phyloP scores from a whole-genome alignment of 352 stramenopile species.

The Pythium utonaiense region DNA sequence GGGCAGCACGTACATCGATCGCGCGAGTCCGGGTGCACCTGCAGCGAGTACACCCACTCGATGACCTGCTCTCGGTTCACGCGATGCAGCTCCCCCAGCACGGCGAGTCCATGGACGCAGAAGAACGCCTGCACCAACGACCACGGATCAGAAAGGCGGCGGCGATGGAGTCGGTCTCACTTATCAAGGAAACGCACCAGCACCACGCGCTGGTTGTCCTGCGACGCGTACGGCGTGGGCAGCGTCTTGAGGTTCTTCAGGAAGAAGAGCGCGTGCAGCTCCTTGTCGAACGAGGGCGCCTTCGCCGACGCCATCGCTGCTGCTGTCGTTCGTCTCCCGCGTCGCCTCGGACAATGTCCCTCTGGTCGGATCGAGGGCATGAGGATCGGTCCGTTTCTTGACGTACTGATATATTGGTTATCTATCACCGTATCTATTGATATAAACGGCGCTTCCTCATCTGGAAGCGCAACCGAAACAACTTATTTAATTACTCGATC shows the following conservation, averaged over 20 bases:
- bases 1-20: constrained; percentile 54
- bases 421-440: constrained; percentile 22
- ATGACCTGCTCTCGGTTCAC: constrained; percentile 69
- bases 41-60: constrained; percentile 85
- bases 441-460: constrained; percentile 4
- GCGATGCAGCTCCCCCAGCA: constrained; percentile 74
- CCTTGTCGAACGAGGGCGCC: constrained; percentile 45
- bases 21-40: constrained; percentile 64
- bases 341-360: not conserved
- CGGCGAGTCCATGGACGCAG: constrained; percentile 75
- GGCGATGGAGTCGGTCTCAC: too few species aligned
- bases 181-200: constrained; percentile 32
- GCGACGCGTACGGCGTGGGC: constrained; percentile 66
- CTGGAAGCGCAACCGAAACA: not conserved
- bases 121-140: constrained; percentile 59
- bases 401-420: constrained; percentile 5
- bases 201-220: constrained; percentile 81
- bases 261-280: constrained; percentile 81
- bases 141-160: not conserved
- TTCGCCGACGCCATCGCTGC: constrained; percentile 11
- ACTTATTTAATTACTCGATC: constrained; percentile 67
- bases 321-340: not conserved
- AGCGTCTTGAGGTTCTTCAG: constrained; percentile 70
- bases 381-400: not conserved
- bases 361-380: not conserved